Conservation (phyloP, 805 yeast genomes). For the Hanseniaspora lindneri region DNA sequence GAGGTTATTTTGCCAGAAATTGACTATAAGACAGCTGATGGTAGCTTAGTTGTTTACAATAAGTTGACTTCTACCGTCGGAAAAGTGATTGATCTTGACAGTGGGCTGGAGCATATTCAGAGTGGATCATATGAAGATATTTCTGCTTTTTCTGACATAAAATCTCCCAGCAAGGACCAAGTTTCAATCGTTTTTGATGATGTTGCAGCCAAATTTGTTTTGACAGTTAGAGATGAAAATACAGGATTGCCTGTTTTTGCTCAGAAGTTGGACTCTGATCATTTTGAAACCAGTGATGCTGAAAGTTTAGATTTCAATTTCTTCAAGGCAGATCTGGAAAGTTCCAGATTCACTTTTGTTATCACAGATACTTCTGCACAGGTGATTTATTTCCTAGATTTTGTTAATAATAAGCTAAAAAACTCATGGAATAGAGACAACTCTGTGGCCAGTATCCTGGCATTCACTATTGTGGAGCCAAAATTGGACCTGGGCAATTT, state of each 20-base stretch:
- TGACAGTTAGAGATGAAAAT: neutral
- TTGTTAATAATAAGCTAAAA: slow-evolving; percentile 21
- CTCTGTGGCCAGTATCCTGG: slow-evolving; percentile 31
- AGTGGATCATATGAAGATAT: no score
- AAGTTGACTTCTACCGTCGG: neutral
- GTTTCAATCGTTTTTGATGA: neutral
- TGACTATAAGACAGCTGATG: no score
- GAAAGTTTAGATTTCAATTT: neutral
- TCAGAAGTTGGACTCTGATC: neutral
- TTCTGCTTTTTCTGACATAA: neutral
- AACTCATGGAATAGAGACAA: slow-evolving; percentile 36
- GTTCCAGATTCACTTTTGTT: neutral
- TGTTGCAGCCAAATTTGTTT: neutral
- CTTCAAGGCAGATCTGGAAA: neutral
- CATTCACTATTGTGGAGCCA: slow-evolving; percentile 21
- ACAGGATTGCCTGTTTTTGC: neutral
- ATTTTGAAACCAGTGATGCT: neutral
- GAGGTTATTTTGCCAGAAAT: slow-evolving; percentile 20
- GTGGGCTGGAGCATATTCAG: slow-evolving; percentile 20
- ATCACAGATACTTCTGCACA: slow-evolving; percentile 17
- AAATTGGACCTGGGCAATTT: slow-evolving; percentile 18
- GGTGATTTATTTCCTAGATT: slow-evolving; percentile 17
- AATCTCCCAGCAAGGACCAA: neutral
- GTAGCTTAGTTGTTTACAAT: slow-evolving; percentile 16
- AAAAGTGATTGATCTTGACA: slow-evolving; percentile 17